Evolutionary conservation across 345 rosid genomes (phyloP), one percentile per base, ranked within the genome.

Genomic region (Aquilaria malaccensis): DNA sequence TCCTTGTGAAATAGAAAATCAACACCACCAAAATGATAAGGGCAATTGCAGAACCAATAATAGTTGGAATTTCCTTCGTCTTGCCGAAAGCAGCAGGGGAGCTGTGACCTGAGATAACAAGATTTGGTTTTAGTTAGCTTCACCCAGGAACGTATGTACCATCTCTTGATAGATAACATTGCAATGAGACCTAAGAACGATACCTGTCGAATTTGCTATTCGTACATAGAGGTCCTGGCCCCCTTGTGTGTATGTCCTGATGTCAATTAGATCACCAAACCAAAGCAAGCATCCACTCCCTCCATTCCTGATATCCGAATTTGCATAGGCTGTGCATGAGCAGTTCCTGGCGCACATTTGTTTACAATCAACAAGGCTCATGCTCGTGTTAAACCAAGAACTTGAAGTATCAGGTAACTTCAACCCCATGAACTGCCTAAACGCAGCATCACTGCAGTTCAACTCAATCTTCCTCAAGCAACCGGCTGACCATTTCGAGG

Each of bases 231-330:
- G 15, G 31, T 70, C 67, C 30, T 72, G 80, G 41, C 71, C 74
- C 9, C 53, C 11, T 3, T 46, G 31, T 1, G 30, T 0, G 10
- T 37, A 31, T 33, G 41, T 29, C 58, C 59, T 73, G 1, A 71
- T 52, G 22, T 81, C 72, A 4, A 73, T 33, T n/a, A 81, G 22
- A 10, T 78, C 74, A 0, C 56, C 67, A 30, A 66, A 71, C 80
- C 85, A 73, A 59, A 68, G 60, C 52, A 71, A 41, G 13, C 85
- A 78, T 33, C 79, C 79, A 3, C 50, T 58, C 5, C 85, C 82
- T 55, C 59, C 66, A 11, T 30, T 61, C 0, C 59, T 62, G 11
- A 70, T 12, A 55, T 72, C 57, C 10, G 58, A 22, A 50, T 60
- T 57, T 2, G 78, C 61, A 59, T 62, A 81, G 29, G 77, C 82